phyloP scores from a whole-genome alignment of 768 basidiomycete genomes.

The Boletus pseudo-olivaceus region DNA sequence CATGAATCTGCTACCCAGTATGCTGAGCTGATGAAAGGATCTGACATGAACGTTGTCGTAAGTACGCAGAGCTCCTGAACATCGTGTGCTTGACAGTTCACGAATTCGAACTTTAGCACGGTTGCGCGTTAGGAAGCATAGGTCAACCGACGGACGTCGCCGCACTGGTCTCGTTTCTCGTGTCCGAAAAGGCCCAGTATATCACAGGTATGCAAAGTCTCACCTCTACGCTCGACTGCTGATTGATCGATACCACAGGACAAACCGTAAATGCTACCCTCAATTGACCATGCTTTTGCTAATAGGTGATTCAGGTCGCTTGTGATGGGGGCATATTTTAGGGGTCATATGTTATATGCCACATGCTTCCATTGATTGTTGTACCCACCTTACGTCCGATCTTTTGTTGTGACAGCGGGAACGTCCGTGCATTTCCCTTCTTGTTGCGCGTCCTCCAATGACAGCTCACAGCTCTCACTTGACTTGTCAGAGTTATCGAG shows the following conservation, averaged over 20 bases:
- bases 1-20: background rate
- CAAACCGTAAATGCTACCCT: background rate
- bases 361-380: background rate
- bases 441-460: background rate
- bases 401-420: no score
- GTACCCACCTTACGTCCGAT: background rate
- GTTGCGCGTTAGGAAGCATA: conserved; percentile 1
- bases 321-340: conserved; percentile 1
- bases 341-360: no score
- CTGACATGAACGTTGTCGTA: background rate
- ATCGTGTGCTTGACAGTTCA: background rate
- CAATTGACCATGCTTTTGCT: background rate
- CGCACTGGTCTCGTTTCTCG: background rate
- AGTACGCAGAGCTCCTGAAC: background rate
- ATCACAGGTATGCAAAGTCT: background rate
- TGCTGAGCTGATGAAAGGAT: background rate
- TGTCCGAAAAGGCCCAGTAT: background rate
- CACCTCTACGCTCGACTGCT: background rate
- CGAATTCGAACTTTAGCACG: background rate
- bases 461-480: background rate
- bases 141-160: conserved; percentile 1
- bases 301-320: background rate
- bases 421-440: no score
- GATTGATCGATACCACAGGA: background rate
- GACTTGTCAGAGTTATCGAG: background rate